Evolutionary conservation across 305 asterid species (phyloP).

Genomic region (Euphrasia arctica): DNA sequence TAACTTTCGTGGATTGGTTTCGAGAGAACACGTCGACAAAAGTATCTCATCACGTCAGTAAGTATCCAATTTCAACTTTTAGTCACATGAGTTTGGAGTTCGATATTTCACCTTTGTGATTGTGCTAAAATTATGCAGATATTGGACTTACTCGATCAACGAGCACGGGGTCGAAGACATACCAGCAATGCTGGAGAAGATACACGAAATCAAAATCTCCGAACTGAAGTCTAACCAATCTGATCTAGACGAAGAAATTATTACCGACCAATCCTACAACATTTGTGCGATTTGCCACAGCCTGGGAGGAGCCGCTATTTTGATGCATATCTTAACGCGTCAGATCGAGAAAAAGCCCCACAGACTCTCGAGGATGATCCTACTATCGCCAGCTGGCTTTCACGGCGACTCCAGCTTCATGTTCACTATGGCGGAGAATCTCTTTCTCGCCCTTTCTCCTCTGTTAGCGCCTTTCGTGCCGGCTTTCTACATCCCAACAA

Average conservation of each 20-base stretch:
- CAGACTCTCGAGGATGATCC: conserved; percentile 79
- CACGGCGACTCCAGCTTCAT: conserved; percentile 69
- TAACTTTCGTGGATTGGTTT: conserved; percentile 91
- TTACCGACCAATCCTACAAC: conserved; percentile 63
- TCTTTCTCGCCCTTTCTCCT: conserved; percentile 59
- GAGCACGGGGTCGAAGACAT: conserved; percentile 89
- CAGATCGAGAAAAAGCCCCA: conserved; percentile 79
- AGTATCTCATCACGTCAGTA: conserved; percentile 77
- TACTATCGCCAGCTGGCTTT: conserved; percentile 97
- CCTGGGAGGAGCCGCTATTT: conserved; percentile 92
- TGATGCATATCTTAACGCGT: conserved; percentile 73
- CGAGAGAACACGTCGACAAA: conserved; percentile 82
- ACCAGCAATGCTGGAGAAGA: conserved; percentile 93
- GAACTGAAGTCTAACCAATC: conserved; percentile 50
- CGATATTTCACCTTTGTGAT: conserved; percentile 4
- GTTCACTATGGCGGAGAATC: conserved; percentile 55
- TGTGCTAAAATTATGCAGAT: conserved; percentile 44
- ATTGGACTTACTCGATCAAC: conserved; percentile 86
- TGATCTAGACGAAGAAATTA: conserved; percentile 41
- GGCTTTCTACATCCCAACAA: conserved; percentile 96
- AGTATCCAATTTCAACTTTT: conserved; percentile 8
- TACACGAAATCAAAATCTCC: conserved; percentile 75
- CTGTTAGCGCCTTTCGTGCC: conserved; percentile 57
- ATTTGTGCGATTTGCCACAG: conserved; percentile 92
- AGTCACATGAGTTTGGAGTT: neutral